phyloP scores from a whole-genome alignment of 768 basidiomycete species.

The Boletus fagicola region DNA sequence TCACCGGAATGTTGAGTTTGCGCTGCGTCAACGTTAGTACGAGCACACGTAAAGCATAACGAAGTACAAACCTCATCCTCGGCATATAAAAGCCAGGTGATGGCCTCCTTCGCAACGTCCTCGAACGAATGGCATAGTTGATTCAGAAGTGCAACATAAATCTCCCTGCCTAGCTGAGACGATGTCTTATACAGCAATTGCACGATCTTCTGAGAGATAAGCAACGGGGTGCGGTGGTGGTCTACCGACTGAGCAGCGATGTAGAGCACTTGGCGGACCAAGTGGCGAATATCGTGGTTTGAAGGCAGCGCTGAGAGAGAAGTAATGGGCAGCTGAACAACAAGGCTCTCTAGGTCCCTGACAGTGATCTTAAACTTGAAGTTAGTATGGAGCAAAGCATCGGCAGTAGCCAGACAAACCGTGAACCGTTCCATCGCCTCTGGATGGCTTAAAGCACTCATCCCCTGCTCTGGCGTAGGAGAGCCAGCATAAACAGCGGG shows the following conservation, averaged over 20 bases:
- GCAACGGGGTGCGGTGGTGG: constrained; percentile 80
- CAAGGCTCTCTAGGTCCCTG: constrained; percentile 76
- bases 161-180: constrained; percentile 83
- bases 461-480: constrained; percentile 55
- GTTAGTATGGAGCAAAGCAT: constrained; percentile 5
- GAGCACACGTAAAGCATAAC: not conserved
- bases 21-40: constrained; percentile 50
- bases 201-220: constrained; percentile 96
- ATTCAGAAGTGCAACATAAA: constrained; percentile 87
- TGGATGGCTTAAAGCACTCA: constrained; percentile 58
- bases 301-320: constrained; percentile 70
- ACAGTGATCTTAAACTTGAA: constrained; percentile 18
- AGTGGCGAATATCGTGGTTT: constrained; percentile 82
- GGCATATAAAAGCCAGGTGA: constrained; percentile 93
- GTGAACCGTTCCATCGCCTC: constrained; percentile 90
- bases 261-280: constrained; percentile 79
- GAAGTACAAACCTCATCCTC: constrained; percentile 79
- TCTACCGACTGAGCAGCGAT: constrained; percentile 79
- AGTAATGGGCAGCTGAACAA: constrained; percentile 71
- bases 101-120: constrained; percentile 94
- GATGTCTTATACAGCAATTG: constrained; percentile 90
- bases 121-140: constrained; percentile 86
- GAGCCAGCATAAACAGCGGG: constrained; percentile 56
- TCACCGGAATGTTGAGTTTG: constrained; percentile 94
- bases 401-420: constrained; percentile 39